A percentile compares a stretch with the other conserved stretches of the same genome.
Conservation (phyloP, 345 rosid genomes). For the Eucalyptus albens region DNA sequence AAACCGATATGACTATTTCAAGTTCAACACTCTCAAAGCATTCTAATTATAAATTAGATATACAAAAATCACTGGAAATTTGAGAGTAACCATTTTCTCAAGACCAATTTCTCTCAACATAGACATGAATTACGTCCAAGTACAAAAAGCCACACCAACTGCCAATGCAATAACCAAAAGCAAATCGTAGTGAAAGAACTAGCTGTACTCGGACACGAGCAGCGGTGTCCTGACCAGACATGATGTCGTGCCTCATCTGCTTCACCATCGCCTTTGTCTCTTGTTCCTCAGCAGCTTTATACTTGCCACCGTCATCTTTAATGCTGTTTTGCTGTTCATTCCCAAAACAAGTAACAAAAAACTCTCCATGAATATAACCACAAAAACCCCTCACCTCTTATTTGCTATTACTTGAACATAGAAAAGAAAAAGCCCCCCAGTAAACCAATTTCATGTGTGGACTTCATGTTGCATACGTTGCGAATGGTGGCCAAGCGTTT, state of each 20-base stretch:
- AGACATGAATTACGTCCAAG: background rate
- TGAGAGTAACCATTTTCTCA: background rate
- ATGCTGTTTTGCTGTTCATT: slow-evolving; percentile 59
- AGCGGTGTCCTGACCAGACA: slow-evolving; percentile 79
- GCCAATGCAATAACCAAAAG: background rate
- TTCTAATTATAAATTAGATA: too few relatives aligned
- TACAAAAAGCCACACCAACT: background rate
- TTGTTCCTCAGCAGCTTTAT: slow-evolving; percentile 80
- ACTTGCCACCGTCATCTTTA: slow-evolving; percentile 87
- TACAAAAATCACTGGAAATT: too few relatives aligned
- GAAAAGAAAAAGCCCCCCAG: too few relatives aligned
- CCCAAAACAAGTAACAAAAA: too few relatives aligned
- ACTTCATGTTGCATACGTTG: too few relatives aligned
- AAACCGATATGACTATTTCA: too few relatives aligned
- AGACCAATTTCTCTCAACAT: background rate
- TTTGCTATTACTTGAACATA: too few relatives aligned
- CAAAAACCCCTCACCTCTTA: too few relatives aligned
- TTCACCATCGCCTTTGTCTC: slow-evolving; percentile 67
- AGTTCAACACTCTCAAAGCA: too few relatives aligned
- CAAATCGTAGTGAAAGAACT: background rate
- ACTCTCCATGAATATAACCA: too few relatives aligned
- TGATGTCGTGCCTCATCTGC: slow-evolving; percentile 91
- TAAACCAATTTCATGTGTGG: too few relatives aligned
- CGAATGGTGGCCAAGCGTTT: too few relatives aligned
- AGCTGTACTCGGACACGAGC: slow-evolving; percentile 66